Percentiles rank a stretch among this genome's conserved stretches.
Evolutionary conservation across 2,329 filamentous ascomycete genomes (phyloP).

Genomic region (Paecilomyces variotii): DNA sequence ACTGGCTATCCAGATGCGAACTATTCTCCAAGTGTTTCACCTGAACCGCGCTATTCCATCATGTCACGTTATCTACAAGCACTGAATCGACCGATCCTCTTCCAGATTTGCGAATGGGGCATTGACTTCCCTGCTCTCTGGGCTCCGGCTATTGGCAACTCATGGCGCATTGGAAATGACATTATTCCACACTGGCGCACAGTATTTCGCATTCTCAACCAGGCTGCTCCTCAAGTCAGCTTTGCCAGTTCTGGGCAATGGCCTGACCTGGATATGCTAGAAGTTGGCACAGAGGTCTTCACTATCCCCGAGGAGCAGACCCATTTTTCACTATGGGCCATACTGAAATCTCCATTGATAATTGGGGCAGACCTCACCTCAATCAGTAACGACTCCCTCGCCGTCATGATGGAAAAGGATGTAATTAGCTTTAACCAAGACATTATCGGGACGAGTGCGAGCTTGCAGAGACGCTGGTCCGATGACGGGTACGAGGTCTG

Average conservation of each 20-base stretch:
- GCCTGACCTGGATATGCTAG: slow-evolving; percentile 48
- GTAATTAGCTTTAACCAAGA: slow-evolving; percentile 54
- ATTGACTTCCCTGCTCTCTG: slow-evolving; percentile 43
- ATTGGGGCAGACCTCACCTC: slow-evolving; percentile 36
- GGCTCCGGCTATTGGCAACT: slow-evolving; percentile 40
- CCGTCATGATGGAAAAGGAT: slow-evolving; percentile 43
- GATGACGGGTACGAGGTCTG: slow-evolving; percentile 46
- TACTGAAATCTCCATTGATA: slow-evolving; percentile 44
- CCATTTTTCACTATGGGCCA: slow-evolving; percentile 47
- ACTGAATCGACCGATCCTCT: slow-evolving; percentile 37
- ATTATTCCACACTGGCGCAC: slow-evolving; percentile 46
- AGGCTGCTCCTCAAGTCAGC: slow-evolving; percentile 41
- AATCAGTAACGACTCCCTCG: slow-evolving; percentile 34
- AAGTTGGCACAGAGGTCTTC: slow-evolving; percentile 41
- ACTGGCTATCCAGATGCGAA: slow-evolving; percentile 35
- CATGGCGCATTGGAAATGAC: slow-evolving; percentile 48
- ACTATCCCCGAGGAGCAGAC: slow-evolving; percentile 43
- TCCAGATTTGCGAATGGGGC: slow-evolving; percentile 49
- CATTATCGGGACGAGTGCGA: slow-evolving; percentile 43
- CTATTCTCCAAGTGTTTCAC: slow-evolving; percentile 30
- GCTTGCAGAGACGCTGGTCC: slow-evolving; percentile 42
- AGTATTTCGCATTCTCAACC: slow-evolving; percentile 46
- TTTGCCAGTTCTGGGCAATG: slow-evolving; percentile 42
- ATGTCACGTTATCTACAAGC: slow-evolving; percentile 39
- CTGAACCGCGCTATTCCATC: slow-evolving; percentile 36